A percentile compares a stretch with the other conserved stretches of the same genome.
Evolutionary conservation across 208 protist genomes (phyloP).

Genomic region (Wallacemonas sp.): DNA sequence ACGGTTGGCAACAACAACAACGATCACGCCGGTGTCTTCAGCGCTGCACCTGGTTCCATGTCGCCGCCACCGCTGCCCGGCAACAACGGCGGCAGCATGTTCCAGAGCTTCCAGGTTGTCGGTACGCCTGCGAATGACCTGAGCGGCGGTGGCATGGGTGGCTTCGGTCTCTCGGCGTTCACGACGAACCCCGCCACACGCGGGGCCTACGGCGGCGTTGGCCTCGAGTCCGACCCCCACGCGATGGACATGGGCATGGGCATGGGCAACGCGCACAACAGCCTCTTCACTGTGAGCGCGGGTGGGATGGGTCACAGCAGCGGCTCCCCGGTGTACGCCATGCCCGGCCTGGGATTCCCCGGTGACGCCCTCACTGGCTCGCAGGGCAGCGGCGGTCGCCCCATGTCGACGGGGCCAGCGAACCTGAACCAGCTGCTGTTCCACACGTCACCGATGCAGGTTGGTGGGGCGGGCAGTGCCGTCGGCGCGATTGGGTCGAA

Average conservation of each 20-base stretch:
- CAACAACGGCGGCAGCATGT: constrained; percentile 16
- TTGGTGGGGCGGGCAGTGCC: background rate
- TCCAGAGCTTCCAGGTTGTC: constrained; percentile 12
- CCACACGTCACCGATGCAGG: constrained; percentile 5
- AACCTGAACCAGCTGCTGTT: constrained; percentile 6
- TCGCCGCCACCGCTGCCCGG: constrained; percentile 11
- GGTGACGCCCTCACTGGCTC: background rate
- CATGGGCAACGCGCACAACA: constrained; percentile 2
- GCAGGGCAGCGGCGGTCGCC: background rate
- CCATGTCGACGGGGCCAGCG: background rate
- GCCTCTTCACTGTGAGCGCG: constrained; percentile 21
- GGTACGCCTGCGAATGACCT: background rate
- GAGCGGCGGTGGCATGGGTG: background rate
- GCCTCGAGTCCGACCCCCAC: background rate
- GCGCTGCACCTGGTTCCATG: constrained; percentile 6
- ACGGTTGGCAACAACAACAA: constrained; percentile 12
- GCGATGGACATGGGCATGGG: background rate
- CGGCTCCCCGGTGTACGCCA: background rate
- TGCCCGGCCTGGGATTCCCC: constrained; percentile 2
- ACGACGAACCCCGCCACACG: constrained; percentile 33
- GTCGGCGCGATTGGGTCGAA: constrained; percentile 7
- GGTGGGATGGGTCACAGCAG: background rate
- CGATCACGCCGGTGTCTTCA: constrained; percentile 12
- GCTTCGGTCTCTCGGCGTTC: constrained; percentile 26
- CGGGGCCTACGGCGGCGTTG: background rate